These are phyloP conservation scores for Penicillium freii DNA, from an alignment of 2,329 filamentous ascomycete genomes.

Conservation along the genomic window DNA sequence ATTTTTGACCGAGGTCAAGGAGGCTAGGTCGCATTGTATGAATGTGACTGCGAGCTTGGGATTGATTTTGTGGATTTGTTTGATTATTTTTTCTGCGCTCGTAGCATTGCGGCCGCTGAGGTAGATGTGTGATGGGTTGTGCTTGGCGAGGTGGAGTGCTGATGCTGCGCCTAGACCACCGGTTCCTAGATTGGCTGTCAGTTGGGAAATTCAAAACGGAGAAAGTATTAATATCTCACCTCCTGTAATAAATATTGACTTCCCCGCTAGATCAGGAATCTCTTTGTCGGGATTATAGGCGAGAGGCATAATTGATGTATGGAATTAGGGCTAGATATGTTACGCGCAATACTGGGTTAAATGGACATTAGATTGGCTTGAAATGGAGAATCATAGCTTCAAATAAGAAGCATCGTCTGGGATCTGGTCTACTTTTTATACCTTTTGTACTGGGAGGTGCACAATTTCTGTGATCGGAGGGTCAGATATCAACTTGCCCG, in stretches of 20 bases:
- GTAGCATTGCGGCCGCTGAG: constrained; percentile 38
- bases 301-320: not conserved
- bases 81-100: constrained; percentile 34
- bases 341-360: not conserved
- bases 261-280: constrained; percentile 40
- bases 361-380: not conserved
- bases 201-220: not conserved
- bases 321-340: not conserved
- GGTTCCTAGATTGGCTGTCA: constrained; percentile 20
- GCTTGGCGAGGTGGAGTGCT: constrained; percentile 41
- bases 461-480: not conserved
- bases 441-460: not conserved
- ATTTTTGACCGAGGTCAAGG: constrained; percentile 44
- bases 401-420: too few relatives aligned
- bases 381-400: not conserved
- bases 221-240: constrained; percentile 24
- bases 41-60: constrained; percentile 31
- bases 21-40: constrained; percentile 48
- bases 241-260: constrained; percentile 51
- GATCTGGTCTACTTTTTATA: not conserved
- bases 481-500: not conserved
- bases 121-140: constrained; percentile 39
- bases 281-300: constrained; percentile 34
- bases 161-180: constrained; percentile 47
- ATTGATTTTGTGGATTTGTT: constrained; percentile 35